Percentiles rank a stretch among this genome's conserved stretches.
Evolutionary conservation across 1,284 basidiomycete genomes (phyloP).

Genomic region (Ceratobasidium sp.): DNA sequence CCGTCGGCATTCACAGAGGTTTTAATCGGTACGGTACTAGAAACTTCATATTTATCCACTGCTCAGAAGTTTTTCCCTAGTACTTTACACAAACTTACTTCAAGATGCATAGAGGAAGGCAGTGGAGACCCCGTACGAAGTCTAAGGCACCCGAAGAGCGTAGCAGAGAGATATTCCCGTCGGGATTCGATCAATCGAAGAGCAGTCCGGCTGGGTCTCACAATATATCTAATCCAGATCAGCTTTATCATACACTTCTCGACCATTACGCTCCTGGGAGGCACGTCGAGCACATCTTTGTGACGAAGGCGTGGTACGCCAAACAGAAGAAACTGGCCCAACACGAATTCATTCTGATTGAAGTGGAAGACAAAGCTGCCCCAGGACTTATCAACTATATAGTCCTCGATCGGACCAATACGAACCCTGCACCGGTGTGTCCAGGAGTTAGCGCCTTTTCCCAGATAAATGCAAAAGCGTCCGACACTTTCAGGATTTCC

Average conservation of each 20-base stretch:
- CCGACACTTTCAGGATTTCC: neutral
- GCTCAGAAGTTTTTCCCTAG: too few relatives aligned
- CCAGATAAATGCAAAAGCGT: neutral
- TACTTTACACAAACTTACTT: too few relatives aligned
- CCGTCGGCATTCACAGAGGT: too few relatives aligned
- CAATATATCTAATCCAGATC: neutral
- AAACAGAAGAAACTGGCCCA: neutral
- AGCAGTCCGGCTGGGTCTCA: neutral
- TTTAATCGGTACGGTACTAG: too few relatives aligned
- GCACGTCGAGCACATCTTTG: neutral
- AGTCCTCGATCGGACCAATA: neutral
- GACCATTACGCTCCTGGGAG: neutral
- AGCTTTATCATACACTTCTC: neutral
- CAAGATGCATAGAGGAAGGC: too few relatives aligned
- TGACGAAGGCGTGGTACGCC: neutral
- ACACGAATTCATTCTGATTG: conserved; percentile 12
- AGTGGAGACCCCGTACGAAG: too few relatives aligned
- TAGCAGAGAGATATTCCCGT: conserved; percentile 11
- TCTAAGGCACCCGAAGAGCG: too few relatives aligned
- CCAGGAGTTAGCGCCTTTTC: neutral
- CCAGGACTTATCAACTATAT: neutral
- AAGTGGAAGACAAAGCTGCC: neutral
- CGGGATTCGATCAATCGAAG: conserved; percentile 5
- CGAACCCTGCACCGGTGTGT: neutral
- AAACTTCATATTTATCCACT: too few relatives aligned